phyloP scores from a whole-genome alignment of 495 filamentous ascomycete species.

The Immersiella caudata region DNA sequence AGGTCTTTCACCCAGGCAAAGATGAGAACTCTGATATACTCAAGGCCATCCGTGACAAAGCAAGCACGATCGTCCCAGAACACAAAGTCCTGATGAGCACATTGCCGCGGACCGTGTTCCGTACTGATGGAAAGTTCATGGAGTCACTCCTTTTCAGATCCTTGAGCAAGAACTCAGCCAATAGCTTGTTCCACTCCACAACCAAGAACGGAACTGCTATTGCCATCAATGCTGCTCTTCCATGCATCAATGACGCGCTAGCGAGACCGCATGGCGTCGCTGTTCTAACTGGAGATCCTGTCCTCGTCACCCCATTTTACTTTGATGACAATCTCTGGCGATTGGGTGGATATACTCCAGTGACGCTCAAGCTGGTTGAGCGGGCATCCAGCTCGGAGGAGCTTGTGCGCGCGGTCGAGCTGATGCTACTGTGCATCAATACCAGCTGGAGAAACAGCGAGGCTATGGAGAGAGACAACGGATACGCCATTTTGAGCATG shows the following conservation, averaged over 20 bases:
- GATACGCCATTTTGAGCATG: conserved; percentile 83
- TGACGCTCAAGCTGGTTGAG: conserved; percentile 82
- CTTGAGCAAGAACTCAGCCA: conserved; percentile 72
- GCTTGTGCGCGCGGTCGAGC: conserved; percentile 75
- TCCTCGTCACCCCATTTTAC: conserved; percentile 74
- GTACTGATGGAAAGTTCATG: conserved; percentile 72
- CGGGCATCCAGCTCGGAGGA: conserved; percentile 67
- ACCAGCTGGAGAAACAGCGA: conserved; percentile 97
- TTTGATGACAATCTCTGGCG: conserved; percentile 94
- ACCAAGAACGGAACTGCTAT: conserved; percentile 74
- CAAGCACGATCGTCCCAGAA: conserved; percentile 78
- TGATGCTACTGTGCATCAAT: conserved; percentile 79
- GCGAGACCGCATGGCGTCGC: conserved; percentile 75
- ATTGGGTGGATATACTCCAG: conserved; percentile 81
- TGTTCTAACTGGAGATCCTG: conserved; percentile 81
- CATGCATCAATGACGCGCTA: conserved; percentile 87
- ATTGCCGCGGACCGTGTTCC: conserved; percentile 74
- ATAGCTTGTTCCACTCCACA: conserved; percentile 70
- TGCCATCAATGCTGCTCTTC: conserved; percentile 84
- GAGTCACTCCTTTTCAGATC: conserved; percentile 75
- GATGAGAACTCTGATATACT: conserved; percentile 92
- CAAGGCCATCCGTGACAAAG: conserved; percentile 80
- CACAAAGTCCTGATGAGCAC: conserved; percentile 82
- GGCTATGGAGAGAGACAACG: conserved; percentile 95
- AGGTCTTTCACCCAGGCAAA: conserved; percentile 86